These are phyloP conservation scores for Coemansia sp. DNA, from an alignment of 192 early-diverging fungal genomes.

Conservation along the genomic window DNA sequence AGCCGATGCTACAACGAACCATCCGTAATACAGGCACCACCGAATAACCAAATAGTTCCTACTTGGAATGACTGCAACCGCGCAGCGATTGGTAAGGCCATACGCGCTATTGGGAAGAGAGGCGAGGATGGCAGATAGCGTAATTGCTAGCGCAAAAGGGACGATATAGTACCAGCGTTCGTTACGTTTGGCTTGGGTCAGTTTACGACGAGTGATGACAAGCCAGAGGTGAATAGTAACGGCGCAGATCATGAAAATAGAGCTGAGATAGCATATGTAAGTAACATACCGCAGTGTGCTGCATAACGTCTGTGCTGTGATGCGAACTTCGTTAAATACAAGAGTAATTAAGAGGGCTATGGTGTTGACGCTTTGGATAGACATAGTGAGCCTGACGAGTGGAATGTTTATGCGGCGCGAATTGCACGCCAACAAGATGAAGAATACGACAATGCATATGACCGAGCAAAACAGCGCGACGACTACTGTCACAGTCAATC, in stretches of 20 bases:
- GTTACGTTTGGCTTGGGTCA: constrained; percentile 32
- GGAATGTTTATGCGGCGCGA: constrained; percentile 45
- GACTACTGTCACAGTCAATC: constrained; percentile 19
- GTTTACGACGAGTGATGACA: constrained; percentile 48
- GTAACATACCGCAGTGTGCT: constrained; percentile 43
- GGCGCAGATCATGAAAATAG: constrained; percentile 51
- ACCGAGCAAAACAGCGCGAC: constrained; percentile 41
- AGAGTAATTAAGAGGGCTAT: constrained; percentile 44
- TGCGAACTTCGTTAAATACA: constrained; percentile 25
- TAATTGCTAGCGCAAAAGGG: constrained; percentile 35
- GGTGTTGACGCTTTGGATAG: constrained; percentile 44
- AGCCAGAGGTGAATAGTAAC: constrained; percentile 51
- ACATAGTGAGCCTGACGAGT: constrained; percentile 46
- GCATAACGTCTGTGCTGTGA: constrained; percentile 30
- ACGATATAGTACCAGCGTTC: constrained; percentile 57
- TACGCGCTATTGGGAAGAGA: constrained; percentile 42
- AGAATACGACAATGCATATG: constrained; percentile 30
- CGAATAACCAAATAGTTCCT: constrained; percentile 35
- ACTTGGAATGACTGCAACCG: constrained; percentile 19
- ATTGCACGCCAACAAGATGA: constrained; percentile 37
- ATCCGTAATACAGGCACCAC: constrained; percentile 51
- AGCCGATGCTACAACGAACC: constrained; percentile 44
- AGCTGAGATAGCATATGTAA: constrained; percentile 49
- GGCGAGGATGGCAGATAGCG: constrained; percentile 30
- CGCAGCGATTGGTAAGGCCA: constrained; percentile 28